Evolutionary conservation across 306 rosid genomes (phyloP).

Genomic region (Phaseolus lunatus): DNA sequence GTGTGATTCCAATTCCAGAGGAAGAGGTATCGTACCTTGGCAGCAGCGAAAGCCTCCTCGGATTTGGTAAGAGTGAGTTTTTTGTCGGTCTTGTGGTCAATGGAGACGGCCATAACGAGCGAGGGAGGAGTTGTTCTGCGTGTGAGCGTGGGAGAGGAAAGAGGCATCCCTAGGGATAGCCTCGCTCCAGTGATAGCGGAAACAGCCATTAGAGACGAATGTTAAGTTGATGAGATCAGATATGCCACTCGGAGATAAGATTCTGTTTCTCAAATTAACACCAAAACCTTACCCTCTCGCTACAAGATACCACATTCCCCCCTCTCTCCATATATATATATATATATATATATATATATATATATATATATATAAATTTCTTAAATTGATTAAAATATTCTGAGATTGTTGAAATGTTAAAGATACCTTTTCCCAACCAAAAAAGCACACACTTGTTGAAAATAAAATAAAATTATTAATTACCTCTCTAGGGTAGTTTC

Average conservation of each 20-base stretch:
- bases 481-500: not conserved
- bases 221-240: not conserved
- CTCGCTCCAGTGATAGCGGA: constrained; percentile 41
- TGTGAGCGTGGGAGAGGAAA: constrained; percentile 38
- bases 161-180: constrained; percentile 42
- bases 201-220: constrained; percentile 34
- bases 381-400: not conserved
- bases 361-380: not conserved
- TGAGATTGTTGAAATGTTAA: not conserved
- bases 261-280: not conserved
- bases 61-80: constrained; percentile 79
- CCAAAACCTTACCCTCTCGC: constrained; percentile 14
- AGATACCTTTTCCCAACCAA: not conserved
- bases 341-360: no score
- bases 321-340: no score
- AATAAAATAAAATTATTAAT: no score
- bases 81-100: constrained; percentile 67
- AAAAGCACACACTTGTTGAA: not conserved
- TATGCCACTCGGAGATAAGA: not conserved
- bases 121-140: constrained; percentile 11
- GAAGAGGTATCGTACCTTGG: constrained; percentile 59
- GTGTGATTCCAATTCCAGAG: not conserved
- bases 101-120: constrained; percentile 74
- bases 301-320: no score
- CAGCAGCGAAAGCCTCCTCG: constrained; percentile 85